A percentile compares a stretch with the other conserved stretches of the same genome.
Conservation (phyloP, 192 early-diverging fungal genomes). For the Coemansia sp. region DNA sequence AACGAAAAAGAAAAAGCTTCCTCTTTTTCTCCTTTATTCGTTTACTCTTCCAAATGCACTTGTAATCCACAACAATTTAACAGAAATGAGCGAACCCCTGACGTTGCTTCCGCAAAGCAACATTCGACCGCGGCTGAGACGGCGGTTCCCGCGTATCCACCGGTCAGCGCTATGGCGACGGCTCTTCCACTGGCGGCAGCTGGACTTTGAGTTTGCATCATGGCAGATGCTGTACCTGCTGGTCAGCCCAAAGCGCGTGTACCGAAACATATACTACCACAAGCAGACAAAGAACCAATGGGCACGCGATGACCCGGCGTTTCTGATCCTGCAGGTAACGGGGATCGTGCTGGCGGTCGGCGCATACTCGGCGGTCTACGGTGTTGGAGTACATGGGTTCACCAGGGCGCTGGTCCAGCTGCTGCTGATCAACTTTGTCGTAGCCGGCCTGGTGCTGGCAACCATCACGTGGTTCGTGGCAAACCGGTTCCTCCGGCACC, state of each 20-base stretch:
- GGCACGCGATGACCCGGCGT: slow-evolving; percentile 96
- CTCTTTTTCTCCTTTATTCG: background rate
- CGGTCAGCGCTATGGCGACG: slow-evolving; percentile 49
- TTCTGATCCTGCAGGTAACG: slow-evolving; percentile 72
- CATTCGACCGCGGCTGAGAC: slow-evolving; percentile 16
- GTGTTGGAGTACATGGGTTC: slow-evolving; percentile 33
- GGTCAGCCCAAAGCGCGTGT: slow-evolving; percentile 54
- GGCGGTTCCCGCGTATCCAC: slow-evolving; percentile 41
- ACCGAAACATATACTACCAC: slow-evolving; percentile 94
- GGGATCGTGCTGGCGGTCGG: slow-evolving; percentile 47
- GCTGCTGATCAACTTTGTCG: slow-evolving; percentile 36
- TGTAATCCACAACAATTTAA: slow-evolving; percentile 7
- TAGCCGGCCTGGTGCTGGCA: slow-evolving; percentile 21
- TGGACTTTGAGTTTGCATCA: slow-evolving; percentile 49
- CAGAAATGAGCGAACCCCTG: slow-evolving; percentile 30
- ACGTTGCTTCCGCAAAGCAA: slow-evolving; percentile 27
- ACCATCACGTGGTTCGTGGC: slow-evolving; percentile 57
- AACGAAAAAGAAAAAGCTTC: background rate
- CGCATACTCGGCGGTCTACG: slow-evolving; percentile 44
- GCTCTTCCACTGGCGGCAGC: slow-evolving; percentile 44
- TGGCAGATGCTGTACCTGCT: slow-evolving; percentile 56
- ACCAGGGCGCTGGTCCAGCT: slow-evolving; percentile 39
- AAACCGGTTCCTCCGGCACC: slow-evolving; percentile 80
- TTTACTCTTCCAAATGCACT: background rate
- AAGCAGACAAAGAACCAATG: slow-evolving; percentile 99